Evolutionary conservation across 805 yeast genomes (phyloP), one percentile per base, ranked within the genome.

Genomic region (Komagataella phaffii): DNA sequence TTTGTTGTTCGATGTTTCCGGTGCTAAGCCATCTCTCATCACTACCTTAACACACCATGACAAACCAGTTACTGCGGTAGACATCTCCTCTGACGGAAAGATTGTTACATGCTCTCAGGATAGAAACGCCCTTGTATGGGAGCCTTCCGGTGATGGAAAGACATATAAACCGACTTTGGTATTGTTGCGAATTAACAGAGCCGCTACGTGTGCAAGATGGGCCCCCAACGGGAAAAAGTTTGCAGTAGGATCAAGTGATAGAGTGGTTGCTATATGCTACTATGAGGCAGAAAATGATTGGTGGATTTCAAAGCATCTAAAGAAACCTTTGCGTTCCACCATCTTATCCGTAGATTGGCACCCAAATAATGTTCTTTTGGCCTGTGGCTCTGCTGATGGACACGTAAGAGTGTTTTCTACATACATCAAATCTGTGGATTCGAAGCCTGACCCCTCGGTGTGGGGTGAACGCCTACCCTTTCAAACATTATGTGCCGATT

Each of bases 271-370:
- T 7, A 86, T 93, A 49, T 93, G 99, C 72, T 93, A 90, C 70
- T 93, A 85, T 65, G 99, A 93, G 69, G 85, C 76, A 55, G 96
- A 89, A 61, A 93, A 91, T 66, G 96, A 93, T 65, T 93, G 99
- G 99, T 93, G 99, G 99, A 90, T 93, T 50, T 88, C 98, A 12
- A 91, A 91, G 68, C 99, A 91, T 70, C 85, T 93, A 68, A 90
- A 90, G 73, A 88, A 87, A 68, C 96, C 97, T n/a, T 74, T 93
- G 60, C 83, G 84, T 65, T 85, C 96, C 8, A 88, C 97, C 36
- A 77, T 90, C 58, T 75, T 90, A 57, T 74, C 85, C 48, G 74
- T 91, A 52, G 83, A 83, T 56, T 90, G 99, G 99, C 97, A 93
- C 65, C 90, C 88, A 53, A 93, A 93, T 68, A 83, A 82, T 59